Conservation (phyloP, 1,139 yeast species). For the Pichia sp. region DNA sequence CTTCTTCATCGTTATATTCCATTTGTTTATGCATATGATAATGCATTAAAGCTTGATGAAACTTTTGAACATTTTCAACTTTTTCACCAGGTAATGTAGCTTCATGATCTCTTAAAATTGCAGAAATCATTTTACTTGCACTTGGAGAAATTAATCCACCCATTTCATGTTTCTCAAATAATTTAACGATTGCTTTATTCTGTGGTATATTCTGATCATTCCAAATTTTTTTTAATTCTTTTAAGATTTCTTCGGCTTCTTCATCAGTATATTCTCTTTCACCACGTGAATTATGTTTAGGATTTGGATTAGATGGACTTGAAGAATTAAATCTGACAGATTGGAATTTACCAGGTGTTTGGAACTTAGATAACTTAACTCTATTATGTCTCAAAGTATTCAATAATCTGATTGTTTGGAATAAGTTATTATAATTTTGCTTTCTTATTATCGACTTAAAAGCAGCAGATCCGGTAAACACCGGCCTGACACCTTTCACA, state of each 20-base stretch:
- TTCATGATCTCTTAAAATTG: conserved; percentile 23
- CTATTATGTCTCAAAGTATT: background rate
- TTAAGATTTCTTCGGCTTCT: conserved; percentile 23
- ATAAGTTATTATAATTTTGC: background rate
- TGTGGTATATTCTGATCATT: conserved; percentile 19
- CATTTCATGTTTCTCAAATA: conserved; percentile 26
- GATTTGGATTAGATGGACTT: background rate
- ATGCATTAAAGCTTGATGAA: conserved; percentile 27
- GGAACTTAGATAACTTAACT: no score
- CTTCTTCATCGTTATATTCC: conserved; percentile 16
- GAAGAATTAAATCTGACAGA: conserved; percentile 14
- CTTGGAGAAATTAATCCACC: conserved; percentile 29
- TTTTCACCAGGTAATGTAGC: conserved; percentile 26
- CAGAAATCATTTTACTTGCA: conserved; percentile 25
- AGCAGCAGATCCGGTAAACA: background rate
- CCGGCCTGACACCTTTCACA: conserved; percentile 3
- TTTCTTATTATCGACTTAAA: background rate
- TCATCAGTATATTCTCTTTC: conserved; percentile 26
- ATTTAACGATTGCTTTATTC: conserved; percentile 16
- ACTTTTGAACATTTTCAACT: conserved; percentile 27
- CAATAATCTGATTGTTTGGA: background rate
- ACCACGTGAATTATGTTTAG: conserved; percentile 17
- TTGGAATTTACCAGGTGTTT: background rate
- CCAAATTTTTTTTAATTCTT: conserved; percentile 26
- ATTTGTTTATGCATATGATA: conserved; percentile 26